Base-by-base conservation (phyloP, 1,139 yeast genomes). In the Kazachstania sp. region DNA sequence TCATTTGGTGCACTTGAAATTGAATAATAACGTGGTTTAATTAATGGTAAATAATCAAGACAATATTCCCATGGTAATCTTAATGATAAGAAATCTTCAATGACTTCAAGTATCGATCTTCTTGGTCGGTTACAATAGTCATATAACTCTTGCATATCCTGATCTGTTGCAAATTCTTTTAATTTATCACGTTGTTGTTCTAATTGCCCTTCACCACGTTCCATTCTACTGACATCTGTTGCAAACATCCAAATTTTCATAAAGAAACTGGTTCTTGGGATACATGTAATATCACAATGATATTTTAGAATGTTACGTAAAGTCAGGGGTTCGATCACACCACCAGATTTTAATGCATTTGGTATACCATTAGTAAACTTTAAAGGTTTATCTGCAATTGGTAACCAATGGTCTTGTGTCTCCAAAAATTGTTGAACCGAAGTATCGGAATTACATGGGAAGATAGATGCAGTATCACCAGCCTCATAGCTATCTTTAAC, bases 81-180 rank as follows among this genome's bases (percentile, higher is more conserved):
- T 41, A 92, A 71, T 9, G 86, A 75, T 52, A 76, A 78, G 60
- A 92, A 92, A 61, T 92, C 99, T 44, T 79, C 73, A 11, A 92
- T 65, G 0, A 87, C 86, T 63, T 92, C 99, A 28, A 87, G 64
- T 8, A 90, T 76, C 50, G 95, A 88, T 55, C 99, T 69, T 54
- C 96, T 74, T 9, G 98, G 97, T 51, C 97, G 71, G 60, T 87
- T 85, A 15, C 95, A 95, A 64, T 92, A 92, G 62, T 92, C 81
- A 62, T 81, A 90, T 41, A 90, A 66, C 50, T 86, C 96, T 58
- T 90, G 90, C 45, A 74, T 70, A 44, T 85, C 88, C 46, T 81
- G 79, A 46, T 82, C 73, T 15, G 77, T 69, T n/a, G 84, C 78
- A 59, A 94, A 86, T 53, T 92, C 96, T 45, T 70, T 69, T 43